Base-by-base conservation (phyloP, 2,329 filamentous ascomycete genomes). In the Metarhizium rileyi region DNA sequence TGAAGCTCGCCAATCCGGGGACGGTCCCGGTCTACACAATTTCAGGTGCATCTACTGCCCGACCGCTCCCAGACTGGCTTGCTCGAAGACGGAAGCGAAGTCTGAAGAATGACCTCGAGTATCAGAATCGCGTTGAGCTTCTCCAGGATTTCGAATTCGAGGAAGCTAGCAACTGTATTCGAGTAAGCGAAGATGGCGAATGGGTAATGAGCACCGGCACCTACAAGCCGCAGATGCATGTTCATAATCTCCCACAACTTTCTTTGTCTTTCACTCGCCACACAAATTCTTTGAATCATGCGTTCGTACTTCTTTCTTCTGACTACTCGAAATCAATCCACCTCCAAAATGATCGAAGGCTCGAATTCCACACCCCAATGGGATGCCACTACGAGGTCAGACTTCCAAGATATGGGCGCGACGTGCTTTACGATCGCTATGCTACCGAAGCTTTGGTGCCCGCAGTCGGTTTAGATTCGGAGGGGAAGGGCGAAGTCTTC, bases 111-210 rank as follows among this genome's bases (percentile, higher is more conserved):
- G 91, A 97, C 63, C 77, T 86, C 52, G 91, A 96, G 64, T 97
- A 91, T 69, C 85, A 90, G 55, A 95, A 90, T 66, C 86, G 93
- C 56, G 84, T 98, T 59, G 93, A 98, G 68, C 76, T 98, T 50
- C 78, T 98, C 35, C 93, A 98, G 62, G 93, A 98, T 64, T 98
- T 98, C 66, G 90, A 94, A 63, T 97, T 98, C 61, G 90, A 96
- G 61, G 90, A 95, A 69, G 91, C 94, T 38, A 95, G 90, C 63
- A 81, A 84, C 57, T 96, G 91, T 64, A 81, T 98, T 55, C 81
- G 89, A 46, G 81, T 93, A 55, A 95, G 88, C 59, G 90, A 95
- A 51, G 93, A 98, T 78, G 91, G 91, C 45, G 85, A 97, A 64
- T 98, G 93, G 90, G 82, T 93, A 38, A 93, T 96, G 87, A 94